Evolutionary conservation across 495 filamentous ascomycete genomes (phyloP).

Genomic region (Neurospora tetrasperma): DNA sequence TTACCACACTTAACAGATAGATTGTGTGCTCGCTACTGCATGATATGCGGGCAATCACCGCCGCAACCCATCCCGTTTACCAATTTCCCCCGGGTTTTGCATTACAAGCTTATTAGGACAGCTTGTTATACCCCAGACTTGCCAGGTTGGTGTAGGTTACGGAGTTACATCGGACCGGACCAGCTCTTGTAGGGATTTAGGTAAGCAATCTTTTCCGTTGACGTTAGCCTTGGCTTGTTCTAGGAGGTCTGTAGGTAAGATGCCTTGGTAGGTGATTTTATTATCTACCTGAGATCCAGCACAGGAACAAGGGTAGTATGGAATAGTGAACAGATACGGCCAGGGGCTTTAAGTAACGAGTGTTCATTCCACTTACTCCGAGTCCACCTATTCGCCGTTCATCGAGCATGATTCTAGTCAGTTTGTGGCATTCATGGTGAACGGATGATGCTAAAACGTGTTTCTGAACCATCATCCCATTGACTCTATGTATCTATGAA

Average conservation of each 20-base stretch:
- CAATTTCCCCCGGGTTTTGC: not conserved
- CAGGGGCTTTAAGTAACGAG: not conserved
- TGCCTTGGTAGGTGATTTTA: not conserved
- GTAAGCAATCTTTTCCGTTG: not conserved
- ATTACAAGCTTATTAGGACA: not conserved
- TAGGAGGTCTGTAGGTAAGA: not conserved
- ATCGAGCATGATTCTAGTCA: not conserved
- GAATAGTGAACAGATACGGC: not conserved
- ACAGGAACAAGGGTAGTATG: not conserved
- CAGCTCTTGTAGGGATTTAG: not conserved
- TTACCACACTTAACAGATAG: not conserved
- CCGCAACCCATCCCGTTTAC: not conserved
- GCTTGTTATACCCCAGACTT: not conserved
- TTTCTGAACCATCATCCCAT: not conserved
- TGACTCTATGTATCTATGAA: not conserved
- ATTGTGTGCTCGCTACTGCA: not conserved
- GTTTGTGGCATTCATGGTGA: not conserved
- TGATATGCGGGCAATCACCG: not conserved
- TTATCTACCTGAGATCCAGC: not conserved
- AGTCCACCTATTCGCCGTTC: not conserved
- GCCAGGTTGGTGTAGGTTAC: not conserved
- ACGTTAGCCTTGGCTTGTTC: not conserved
- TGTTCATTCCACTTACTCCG: not conserved
- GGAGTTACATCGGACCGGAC: not conserved
- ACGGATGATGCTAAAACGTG: not conserved